Base-by-base conservation (phyloP, 257 asterid species). In the Perilla frutescens region DNA sequence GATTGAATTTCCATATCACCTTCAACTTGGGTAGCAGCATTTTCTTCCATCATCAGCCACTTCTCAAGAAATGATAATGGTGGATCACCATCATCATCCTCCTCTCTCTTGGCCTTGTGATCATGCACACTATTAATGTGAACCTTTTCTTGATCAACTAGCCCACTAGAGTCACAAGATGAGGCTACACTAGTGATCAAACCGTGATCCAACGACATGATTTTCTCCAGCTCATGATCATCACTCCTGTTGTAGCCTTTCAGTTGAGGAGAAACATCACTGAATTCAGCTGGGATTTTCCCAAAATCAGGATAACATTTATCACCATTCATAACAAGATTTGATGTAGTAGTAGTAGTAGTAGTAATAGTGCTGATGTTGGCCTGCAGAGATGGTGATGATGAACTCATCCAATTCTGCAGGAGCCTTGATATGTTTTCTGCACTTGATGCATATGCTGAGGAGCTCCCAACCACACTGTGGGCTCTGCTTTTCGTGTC, bases 401-500 rank as follows among this genome's bases (percentile, higher is more conserved):
- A 86, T 59, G 96, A 79, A 82, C 84, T 80, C 96, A 83, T 93
- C 97, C 98, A 93, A n/a, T 87, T 91, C 73, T 89, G 87, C 10
- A 93, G 64, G 29, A 91, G 87, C 68, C 92, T 82, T 66, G 98
- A 93, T 62, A 91, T 89, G 76, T 93, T 90, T 37, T 93, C 96
- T 0, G 89, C 92, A 68, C 96, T 90, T 1, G 98, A 93, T 14
- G 96, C 97, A 57, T 89, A 88, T 2, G 72, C 47, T 8, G 86
- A 76, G 1, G 93, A 73, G 63, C 59, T 77, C 31, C 79, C 81
- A 41, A 8, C 69, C 7, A 41, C 8, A 62, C 3, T 55, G 5
- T 36, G 47, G 32, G 62, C 59, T 20, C 36, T 40, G 31, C 1
- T 41, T 20, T 44, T 63, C 40, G 37, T 7, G 66, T n/a, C 12